These are phyloP conservation scores for Malus hybrid DNA, from an alignment of 331 rosid species.

Conservation along the genomic window DNA sequence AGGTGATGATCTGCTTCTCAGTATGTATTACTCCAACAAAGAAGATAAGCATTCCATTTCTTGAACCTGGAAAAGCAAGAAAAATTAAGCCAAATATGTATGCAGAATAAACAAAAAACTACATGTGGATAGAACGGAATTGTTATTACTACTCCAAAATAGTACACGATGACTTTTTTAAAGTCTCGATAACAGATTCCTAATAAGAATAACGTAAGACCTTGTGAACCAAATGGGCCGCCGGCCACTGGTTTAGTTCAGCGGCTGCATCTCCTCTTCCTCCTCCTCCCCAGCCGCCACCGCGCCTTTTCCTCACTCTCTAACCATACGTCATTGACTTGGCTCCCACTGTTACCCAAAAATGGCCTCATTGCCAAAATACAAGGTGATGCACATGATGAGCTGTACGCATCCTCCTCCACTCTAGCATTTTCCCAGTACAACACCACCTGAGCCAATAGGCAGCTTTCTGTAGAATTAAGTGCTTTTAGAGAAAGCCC, in stretches of 20 bases:
- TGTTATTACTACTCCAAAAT: not conserved
- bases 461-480: not conserved
- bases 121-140: not conserved
- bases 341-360: not conserved
- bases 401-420: not conserved
- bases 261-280: not conserved
- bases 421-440: not conserved
- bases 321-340: not conserved
- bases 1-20: not conserved
- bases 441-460: not conserved
- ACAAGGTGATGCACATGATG: not conserved
- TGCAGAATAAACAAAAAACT: not conserved
- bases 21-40: conserved; percentile 1
- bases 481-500: not conserved
- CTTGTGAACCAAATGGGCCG: not conserved
- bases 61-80: not conserved
- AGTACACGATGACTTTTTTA: not conserved
- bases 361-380: conserved; percentile 3
- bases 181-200: not conserved
- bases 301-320: not conserved
- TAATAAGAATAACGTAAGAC: not conserved
- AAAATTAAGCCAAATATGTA: too few species aligned
- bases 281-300: not conserved
- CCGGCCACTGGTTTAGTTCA: not conserved
- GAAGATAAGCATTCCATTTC: conserved; percentile 5